Percentiles rank a stretch among this genome's conserved stretches.
Conservation (phyloP, 495 filamentous ascomycete genomes). For the Penicillium flavigenum region DNA sequence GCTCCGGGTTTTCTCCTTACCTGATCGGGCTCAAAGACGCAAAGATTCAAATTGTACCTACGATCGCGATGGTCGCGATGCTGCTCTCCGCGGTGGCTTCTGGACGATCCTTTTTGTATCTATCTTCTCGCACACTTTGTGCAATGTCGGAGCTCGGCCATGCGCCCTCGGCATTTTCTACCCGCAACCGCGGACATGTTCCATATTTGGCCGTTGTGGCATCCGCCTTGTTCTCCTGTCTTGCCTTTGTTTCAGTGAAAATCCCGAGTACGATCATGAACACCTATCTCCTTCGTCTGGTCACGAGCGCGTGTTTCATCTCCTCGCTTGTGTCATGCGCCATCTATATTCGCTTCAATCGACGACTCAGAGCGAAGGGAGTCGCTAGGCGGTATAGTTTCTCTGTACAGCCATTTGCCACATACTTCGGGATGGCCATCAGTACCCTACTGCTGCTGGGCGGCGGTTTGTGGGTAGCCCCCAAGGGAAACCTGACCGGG, state of each 20-base stretch:
- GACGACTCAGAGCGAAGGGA: conserved; percentile 41
- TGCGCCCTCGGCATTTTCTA: conserved; percentile 43
- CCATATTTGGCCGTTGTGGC: conserved; percentile 45
- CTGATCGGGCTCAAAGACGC: conserved; percentile 42
- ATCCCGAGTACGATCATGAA: conserved; percentile 33
- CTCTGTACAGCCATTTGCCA: conserved; percentile 51
- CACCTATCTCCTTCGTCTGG: conserved; percentile 58
- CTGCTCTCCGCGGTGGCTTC: conserved; percentile 70
- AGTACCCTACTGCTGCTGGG: conserved; percentile 51
- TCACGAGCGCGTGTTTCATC: conserved; percentile 60
- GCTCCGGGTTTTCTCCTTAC: conserved; percentile 46
- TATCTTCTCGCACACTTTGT: conserved; percentile 52
- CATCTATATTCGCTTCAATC: conserved; percentile 57
- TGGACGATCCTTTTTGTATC: conserved; percentile 60
- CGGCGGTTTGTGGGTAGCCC: conserved; percentile 56
- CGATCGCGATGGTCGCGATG: conserved; percentile 66
- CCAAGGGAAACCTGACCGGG: conserved; percentile 41
- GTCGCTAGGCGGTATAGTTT: conserved; percentile 44
- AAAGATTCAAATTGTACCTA: conserved; percentile 56
- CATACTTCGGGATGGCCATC: conserved; percentile 47
- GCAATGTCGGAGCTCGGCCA: conserved; percentile 49
- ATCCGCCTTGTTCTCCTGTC: conserved; percentile 40
- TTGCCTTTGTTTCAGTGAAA: conserved; percentile 39
- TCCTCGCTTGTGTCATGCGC: conserved; percentile 58
- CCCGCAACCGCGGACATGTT: conserved; percentile 45